A percentile compares a stretch with the other conserved stretches of the same genome.
These are phyloP conservation scores for Candida peoriensis DNA, from an alignment of 805 yeast species.

Conservation along the genomic window DNA sequence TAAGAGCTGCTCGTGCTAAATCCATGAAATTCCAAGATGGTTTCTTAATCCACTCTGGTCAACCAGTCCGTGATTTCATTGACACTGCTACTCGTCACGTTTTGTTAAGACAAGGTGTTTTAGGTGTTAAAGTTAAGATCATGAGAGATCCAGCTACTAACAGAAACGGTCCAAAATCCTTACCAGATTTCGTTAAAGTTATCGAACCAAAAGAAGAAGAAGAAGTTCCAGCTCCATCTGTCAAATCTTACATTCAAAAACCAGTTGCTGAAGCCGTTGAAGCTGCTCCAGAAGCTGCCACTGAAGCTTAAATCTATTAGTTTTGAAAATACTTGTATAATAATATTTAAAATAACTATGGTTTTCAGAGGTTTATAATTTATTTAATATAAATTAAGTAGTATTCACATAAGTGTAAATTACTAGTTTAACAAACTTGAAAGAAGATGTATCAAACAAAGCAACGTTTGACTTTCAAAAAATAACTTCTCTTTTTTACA, in stretches of 20 bases:
- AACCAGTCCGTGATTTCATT: constrained; percentile 98
- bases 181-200: constrained; percentile 93
- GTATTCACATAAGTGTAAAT: too few relatives aligned
- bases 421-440: too few relatives aligned
- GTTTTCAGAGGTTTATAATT: too few relatives aligned
- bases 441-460: too few relatives aligned
- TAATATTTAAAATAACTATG: not conserved
- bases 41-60: constrained; percentile 99
- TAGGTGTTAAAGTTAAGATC: constrained; percentile 99
- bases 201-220: constrained; percentile 94
- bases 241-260: constrained; percentile 60
- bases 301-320: constrained; percentile 16
- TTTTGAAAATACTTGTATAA: constrained; percentile 1
- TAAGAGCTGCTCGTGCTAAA: constrained; percentile 99
- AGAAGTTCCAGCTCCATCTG: constrained; percentile 72
- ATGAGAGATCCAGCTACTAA: constrained; percentile 96
- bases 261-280: constrained; percentile 23
- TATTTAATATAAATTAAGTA: too few relatives aligned
- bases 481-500: too few relatives aligned
- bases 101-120: constrained; percentile 99
- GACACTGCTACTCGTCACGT: constrained; percentile 99
- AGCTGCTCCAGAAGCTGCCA: constrained; percentile 13
- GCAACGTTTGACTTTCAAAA: too few relatives aligned
- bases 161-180: constrained; percentile 81
- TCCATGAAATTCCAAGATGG: constrained; percentile 99